Percentiles rank a stretch among this genome's conserved stretches.
phyloP scores from a whole-genome alignment of 129 eudicot genomes.

The Smallanthus sonchifolius region DNA sequence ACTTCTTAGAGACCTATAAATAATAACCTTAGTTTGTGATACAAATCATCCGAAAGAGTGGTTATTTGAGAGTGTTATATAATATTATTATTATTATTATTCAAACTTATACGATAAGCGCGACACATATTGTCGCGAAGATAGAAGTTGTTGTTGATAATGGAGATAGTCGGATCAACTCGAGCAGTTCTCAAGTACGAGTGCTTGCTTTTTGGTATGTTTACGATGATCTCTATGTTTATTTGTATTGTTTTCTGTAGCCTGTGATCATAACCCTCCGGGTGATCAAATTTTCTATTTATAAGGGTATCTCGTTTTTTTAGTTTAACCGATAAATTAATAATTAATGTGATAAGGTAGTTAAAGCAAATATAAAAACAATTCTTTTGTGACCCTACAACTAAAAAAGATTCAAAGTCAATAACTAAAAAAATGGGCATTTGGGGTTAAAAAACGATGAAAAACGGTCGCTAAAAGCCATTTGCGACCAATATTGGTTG shows the following conservation, averaged over 20 bases:
- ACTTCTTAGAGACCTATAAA: slow-evolving; percentile 8
- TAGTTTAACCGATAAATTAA: no score
- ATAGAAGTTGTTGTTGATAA: slow-evolving; percentile 13
- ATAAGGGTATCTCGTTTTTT: no score
- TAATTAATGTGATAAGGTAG: no score
- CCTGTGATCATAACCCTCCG: not conserved
- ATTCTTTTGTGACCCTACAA: not conserved
- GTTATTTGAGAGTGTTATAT: not conserved
- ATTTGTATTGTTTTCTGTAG: not conserved
- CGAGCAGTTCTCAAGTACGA: slow-evolving; percentile 41
- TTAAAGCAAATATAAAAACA: no score
- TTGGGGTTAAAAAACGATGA: no score
- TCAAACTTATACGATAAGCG: not conserved
- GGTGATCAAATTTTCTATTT: no score
- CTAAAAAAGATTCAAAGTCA: no score
- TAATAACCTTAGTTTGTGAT: slow-evolving; percentile 18
- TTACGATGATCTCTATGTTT: not conserved
- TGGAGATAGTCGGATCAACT: slow-evolving; percentile 49
- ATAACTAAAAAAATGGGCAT: no score
- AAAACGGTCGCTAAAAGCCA: no score
- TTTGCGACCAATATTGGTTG: no score
- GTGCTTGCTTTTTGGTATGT: slow-evolving; percentile 80
- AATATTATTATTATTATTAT: not conserved
- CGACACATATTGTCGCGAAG: not conserved
- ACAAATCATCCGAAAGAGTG: not conserved